These are phyloP conservation scores for Pythium phragmiticola DNA, from an alignment of 352 stramenopile species.

Conservation along the genomic window DNA sequence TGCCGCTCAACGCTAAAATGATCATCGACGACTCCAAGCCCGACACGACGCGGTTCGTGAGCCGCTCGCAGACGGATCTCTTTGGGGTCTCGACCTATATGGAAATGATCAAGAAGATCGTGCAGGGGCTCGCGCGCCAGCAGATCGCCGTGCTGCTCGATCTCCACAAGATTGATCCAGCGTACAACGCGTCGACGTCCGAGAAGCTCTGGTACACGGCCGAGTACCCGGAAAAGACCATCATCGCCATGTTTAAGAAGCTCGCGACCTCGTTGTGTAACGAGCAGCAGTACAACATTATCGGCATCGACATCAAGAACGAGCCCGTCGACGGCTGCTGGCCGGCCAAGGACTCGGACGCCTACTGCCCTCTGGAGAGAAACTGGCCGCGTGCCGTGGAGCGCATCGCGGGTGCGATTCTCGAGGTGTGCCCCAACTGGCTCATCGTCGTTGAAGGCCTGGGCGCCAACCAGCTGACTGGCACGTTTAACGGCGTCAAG, in stretches of 20 bases:
- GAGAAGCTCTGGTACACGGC: constrained; percentile 75
- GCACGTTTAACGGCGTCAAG: constrained; percentile 57
- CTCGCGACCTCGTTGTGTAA: constrained; percentile 66
- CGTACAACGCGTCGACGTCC: constrained; percentile 66
- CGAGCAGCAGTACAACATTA: constrained; percentile 82
- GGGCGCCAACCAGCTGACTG: constrained; percentile 40
- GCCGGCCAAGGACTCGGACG: constrained; percentile 53
- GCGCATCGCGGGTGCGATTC: constrained; percentile 58
- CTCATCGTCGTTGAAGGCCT: constrained; percentile 72
- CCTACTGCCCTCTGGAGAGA: constrained; percentile 45
- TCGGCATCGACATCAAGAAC: constrained; percentile 85
- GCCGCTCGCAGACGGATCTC: constrained; percentile 52
- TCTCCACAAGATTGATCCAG: constrained; percentile 83
- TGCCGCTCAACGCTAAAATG: constrained; percentile 85
- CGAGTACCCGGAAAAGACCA: constrained; percentile 45
- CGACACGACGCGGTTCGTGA: constrained; percentile 68
- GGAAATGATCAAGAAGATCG: constrained; percentile 83
- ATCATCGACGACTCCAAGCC: constrained; percentile 65
- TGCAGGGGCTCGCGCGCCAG: constrained; percentile 78
- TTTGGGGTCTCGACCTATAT: constrained; percentile 70
- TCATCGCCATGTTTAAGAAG: constrained; percentile 74
- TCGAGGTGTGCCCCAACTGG: constrained; percentile 74
- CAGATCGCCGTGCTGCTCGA: constrained; percentile 81
- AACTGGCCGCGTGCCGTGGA: constrained; percentile 80
- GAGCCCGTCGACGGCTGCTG: constrained; percentile 73